Evolutionary conservation across 2,329 filamentous ascomycete species (phyloP).

Genomic region (Fusarium humuli): DNA sequence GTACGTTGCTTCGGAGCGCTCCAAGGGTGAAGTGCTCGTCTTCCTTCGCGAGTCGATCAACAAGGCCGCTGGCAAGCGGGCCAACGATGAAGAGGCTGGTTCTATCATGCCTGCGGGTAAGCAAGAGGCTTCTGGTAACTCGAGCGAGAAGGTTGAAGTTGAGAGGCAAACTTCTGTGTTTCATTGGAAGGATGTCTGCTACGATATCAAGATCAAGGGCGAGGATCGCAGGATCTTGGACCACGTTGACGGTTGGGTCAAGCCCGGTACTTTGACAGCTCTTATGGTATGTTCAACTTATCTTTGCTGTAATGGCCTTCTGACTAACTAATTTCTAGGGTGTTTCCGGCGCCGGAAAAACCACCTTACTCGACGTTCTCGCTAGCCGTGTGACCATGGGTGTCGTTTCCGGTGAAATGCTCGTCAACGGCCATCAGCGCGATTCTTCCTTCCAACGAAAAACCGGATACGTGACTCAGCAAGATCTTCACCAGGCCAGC

Average conservation of each 20-base stretch:
- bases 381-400: constrained; percentile 87
- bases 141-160: neutral
- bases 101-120: neutral
- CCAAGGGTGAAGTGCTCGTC: constrained; percentile 36
- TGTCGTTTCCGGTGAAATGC: constrained; percentile 84
- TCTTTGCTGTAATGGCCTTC: neutral
- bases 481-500: constrained; percentile 84
- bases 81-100: constrained; percentile 6
- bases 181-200: constrained; percentile 77
- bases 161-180: constrained; percentile 59
- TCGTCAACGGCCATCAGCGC: constrained; percentile 69
- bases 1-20: constrained; percentile 32
- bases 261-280: constrained; percentile 76
- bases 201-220: constrained; percentile 76
- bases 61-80: neutral
- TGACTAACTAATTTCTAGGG: neutral
- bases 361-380: constrained; percentile 83
- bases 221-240: constrained; percentile 73
- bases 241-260: constrained; percentile 77
- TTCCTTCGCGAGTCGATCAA: constrained; percentile 24
- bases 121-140: neutral
- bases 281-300: constrained; percentile 65
- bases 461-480: constrained; percentile 90
- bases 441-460: constrained; percentile 86
- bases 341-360: constrained; percentile 88